Evolutionary conservation across 345 rosid species (phyloP).

Genomic region (Cardiospermum halicacabum): DNA sequence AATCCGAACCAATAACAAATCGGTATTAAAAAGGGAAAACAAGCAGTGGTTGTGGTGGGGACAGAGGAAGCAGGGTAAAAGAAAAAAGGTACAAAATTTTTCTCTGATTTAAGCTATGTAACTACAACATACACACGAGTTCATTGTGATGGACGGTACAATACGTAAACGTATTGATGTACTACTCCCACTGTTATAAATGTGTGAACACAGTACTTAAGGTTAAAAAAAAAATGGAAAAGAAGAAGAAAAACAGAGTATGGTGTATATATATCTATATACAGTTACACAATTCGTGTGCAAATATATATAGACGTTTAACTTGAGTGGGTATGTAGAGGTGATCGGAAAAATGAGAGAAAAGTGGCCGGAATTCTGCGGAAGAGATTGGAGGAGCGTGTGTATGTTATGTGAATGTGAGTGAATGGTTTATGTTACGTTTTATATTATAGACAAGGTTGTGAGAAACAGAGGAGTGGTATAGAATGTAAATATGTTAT

Average conservation of each 20-base stretch:
- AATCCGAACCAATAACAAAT: too few relatives aligned
- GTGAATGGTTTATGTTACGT: too few relatives aligned
- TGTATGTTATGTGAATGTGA: not conserved
- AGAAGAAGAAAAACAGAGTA: too few relatives aligned
- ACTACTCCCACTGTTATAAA: not conserved
- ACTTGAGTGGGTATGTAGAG: not conserved
- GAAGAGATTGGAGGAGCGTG: not conserved
- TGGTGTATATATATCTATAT: too few relatives aligned
- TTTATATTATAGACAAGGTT: too few relatives aligned
- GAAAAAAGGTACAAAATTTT: not conserved
- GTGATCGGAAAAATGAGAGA: conserved; percentile 6
- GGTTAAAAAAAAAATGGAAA: too few relatives aligned
- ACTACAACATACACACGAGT: not conserved
- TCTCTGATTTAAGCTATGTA: not conserved
- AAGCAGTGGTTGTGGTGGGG: conserved; percentile 6
- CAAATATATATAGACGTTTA: not conserved
- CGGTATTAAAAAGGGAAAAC: too few relatives aligned
- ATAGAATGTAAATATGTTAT: conserved; percentile 24
- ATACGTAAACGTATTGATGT: not conserved
- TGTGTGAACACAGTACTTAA: too few relatives aligned
- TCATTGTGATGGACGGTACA: conserved; percentile 2
- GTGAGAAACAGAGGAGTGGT: conserved; percentile 6
- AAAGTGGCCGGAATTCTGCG: conserved; percentile 1
- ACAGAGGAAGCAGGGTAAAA: too few relatives aligned
- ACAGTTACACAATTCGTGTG: too few relatives aligned